Evolutionary conservation across 495 filamentous ascomycete genomes (phyloP).

Genomic region (Extremus antarcticus): DNA sequence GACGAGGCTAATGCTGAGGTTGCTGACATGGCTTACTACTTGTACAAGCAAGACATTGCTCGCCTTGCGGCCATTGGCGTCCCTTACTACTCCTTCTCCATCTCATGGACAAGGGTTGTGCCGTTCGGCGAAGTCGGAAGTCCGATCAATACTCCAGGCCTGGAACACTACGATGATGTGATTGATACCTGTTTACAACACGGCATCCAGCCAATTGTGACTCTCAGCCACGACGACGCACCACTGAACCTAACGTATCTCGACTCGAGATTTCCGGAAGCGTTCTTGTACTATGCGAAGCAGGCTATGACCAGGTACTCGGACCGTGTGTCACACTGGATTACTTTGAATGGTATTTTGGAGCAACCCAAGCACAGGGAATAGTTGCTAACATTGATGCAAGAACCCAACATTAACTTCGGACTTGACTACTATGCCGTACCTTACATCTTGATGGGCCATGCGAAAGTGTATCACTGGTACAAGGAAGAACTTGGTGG

Average conservation of each 20-base stretch:
- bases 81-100: slow-evolving; percentile 23
- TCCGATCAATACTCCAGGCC: slow-evolving; percentile 20
- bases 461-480: too few relatives aligned
- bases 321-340: slow-evolving; percentile 24
- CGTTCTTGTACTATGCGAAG: slow-evolving; percentile 23
- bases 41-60: slow-evolving; percentile 29
- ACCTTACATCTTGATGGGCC: too few relatives aligned
- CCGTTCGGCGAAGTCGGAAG: slow-evolving; percentile 19
- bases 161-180: slow-evolving; percentile 25
- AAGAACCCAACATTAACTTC: too few relatives aligned
- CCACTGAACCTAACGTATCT: slow-evolving; percentile 11
- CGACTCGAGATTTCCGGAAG: slow-evolving; percentile 12
- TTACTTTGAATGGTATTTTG: slow-evolving; percentile 38
- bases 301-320: slow-evolving; percentile 21
- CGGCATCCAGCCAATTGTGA: slow-evolving; percentile 20
- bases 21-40: slow-evolving; percentile 26
- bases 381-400: too few relatives aligned
- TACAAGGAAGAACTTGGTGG: too few relatives aligned
- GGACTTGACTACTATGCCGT: too few relatives aligned
- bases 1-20: slow-evolving; percentile 21
- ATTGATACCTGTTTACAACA: slow-evolving; percentile 22
- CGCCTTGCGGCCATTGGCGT: slow-evolving; percentile 27
- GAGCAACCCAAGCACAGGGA: too few relatives aligned
- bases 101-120: slow-evolving; percentile 28
- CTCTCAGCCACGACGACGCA: slow-evolving; percentile 23